These are phyloP conservation scores for Xanthoconium purpureum DNA, from an alignment of 768 basidiomycete species.

Conservation along the genomic window DNA sequence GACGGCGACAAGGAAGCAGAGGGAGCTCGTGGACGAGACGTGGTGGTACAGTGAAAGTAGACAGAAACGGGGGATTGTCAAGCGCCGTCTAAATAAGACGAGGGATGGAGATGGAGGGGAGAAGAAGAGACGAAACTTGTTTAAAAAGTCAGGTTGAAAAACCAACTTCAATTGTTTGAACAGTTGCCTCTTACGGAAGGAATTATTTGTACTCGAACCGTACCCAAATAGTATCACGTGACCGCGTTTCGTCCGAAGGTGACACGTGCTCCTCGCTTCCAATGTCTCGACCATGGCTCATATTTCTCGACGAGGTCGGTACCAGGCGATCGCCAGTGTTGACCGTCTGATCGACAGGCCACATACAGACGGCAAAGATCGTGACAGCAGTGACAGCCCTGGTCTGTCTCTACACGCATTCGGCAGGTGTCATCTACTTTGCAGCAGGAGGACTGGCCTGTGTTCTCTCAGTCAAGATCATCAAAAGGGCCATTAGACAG, in stretches of 20 bases:
- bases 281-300: conserved; percentile 22
- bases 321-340: neutral
- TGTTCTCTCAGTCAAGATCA: conserved; percentile 52
- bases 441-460: conserved; percentile 55
- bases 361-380: conserved; percentile 53
- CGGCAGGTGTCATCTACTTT: conserved; percentile 61
- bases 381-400: conserved; percentile 51
- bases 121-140: conserved; percentile 15
- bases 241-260: conserved; percentile 25
- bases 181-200: conserved; percentile 21
- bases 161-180: conserved; percentile 25
- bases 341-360: neutral
- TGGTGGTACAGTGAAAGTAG: conserved; percentile 39
- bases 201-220: conserved; percentile 28
- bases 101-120: conserved; percentile 8
- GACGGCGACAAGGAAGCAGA: conserved; percentile 76
- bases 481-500: conserved; percentile 63
- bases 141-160: conserved; percentile 27
- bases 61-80: neutral
- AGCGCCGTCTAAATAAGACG: conserved; percentile 21
- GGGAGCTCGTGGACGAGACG: conserved; percentile 64
- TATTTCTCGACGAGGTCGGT: conserved; percentile 34
- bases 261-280: conserved; percentile 9
- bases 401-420: conserved; percentile 57
- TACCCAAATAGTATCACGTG: conserved; percentile 34